Percentiles rank a stretch among this genome's conserved stretches.
Evolutionary conservation across 1,139 yeast species (phyloP).

Genomic region (Nakaseomyces delphensis): DNA sequence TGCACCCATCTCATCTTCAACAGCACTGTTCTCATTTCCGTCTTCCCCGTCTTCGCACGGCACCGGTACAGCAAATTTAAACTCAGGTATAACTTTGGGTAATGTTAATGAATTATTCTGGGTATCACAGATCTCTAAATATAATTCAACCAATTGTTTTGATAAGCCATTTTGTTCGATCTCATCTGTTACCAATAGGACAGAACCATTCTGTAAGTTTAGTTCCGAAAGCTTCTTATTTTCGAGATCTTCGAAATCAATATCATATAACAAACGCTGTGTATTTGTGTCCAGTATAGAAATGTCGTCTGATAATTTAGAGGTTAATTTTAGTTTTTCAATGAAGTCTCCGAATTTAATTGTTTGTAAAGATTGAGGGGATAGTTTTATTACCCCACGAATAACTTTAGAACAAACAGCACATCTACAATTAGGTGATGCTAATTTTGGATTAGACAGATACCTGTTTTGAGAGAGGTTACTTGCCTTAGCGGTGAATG

Average conservation of each 20-base stretch:
- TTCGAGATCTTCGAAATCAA: slow-evolving; percentile 78
- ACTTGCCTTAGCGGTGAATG: slow-evolving; percentile 61
- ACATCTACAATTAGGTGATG: slow-evolving; percentile 59
- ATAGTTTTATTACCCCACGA: slow-evolving; percentile 41
- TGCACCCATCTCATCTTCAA: neutral
- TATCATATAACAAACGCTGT: slow-evolving; percentile 66
- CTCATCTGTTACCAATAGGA: slow-evolving; percentile 65
- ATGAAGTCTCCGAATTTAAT: slow-evolving; percentile 40
- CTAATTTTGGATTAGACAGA: slow-evolving; percentile 53
- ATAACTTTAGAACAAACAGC: slow-evolving; percentile 57
- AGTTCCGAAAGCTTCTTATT: slow-evolving; percentile 43
- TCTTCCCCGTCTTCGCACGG: neutral
- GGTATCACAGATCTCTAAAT: slow-evolving; percentile 33
- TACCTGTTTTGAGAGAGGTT: slow-evolving; percentile 41
- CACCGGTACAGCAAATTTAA: neutral
- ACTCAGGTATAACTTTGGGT: neutral
- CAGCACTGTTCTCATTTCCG: neutral
- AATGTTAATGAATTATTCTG: slow-evolving; percentile 12
- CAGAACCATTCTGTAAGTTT: slow-evolving; percentile 50
- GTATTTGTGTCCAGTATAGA: slow-evolving; percentile 53
- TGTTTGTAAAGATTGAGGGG: slow-evolving; percentile 16
- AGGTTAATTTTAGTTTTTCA: slow-evolving; percentile 37
- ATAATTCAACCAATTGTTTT: slow-evolving; percentile 62
- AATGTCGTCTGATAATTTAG: slow-evolving; percentile 58
- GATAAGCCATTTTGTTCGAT: slow-evolving; percentile 42